phyloP scores from a whole-genome alignment of 345 rosid genomes.

The Aurinia saxatilis region DNA sequence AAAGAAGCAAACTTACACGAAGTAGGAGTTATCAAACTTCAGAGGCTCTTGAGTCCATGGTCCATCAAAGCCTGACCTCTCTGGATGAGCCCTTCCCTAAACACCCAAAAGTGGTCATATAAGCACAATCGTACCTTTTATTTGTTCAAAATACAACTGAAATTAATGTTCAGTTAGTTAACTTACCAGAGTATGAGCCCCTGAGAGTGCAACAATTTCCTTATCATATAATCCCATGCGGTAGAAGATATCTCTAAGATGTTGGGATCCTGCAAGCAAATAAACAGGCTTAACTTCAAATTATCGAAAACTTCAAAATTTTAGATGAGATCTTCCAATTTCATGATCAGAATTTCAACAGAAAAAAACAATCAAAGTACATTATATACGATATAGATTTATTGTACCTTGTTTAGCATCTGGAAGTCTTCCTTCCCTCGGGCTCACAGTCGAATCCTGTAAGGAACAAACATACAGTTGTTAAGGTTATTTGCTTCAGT shows the following conservation, averaged over 20 bases:
- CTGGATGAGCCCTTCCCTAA: slow-evolving; percentile 89
- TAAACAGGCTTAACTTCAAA: not conserved
- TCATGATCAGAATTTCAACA: not conserved
- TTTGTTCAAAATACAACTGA: slow-evolving; percentile 4
- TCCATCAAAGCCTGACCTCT: slow-evolving; percentile 95
- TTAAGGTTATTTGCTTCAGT: not conserved
- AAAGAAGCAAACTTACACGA: slow-evolving; percentile 67
- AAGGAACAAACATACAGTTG: slow-evolving; percentile 10
- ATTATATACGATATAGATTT: not conserved
- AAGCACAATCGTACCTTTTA: not conserved
- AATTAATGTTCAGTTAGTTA: slow-evolving; percentile 40
- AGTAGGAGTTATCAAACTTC: slow-evolving; percentile 90
- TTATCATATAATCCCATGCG: slow-evolving; percentile 87
- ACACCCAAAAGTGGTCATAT: slow-evolving; percentile 14
- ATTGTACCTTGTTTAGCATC: slow-evolving; percentile 69
- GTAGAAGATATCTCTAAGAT: slow-evolving; percentile 74
- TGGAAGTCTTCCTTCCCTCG: slow-evolving; percentile 88
- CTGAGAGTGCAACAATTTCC: slow-evolving; percentile 69
- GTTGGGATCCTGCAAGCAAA: slow-evolving; percentile 46
- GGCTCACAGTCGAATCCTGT: slow-evolving; percentile 65
- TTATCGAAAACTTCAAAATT: not conserved
- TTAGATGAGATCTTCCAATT: not conserved
- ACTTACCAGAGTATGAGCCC: slow-evolving; percentile 32
- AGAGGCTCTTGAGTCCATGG: slow-evolving; percentile 94
- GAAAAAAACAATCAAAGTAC: not conserved